A percentile compares a stretch with the other conserved stretches of the same genome.
These are phyloP conservation scores for Coemansia sp. DNA, from an alignment of 192 early-diverging fungal genomes.

Conservation along the genomic window DNA sequence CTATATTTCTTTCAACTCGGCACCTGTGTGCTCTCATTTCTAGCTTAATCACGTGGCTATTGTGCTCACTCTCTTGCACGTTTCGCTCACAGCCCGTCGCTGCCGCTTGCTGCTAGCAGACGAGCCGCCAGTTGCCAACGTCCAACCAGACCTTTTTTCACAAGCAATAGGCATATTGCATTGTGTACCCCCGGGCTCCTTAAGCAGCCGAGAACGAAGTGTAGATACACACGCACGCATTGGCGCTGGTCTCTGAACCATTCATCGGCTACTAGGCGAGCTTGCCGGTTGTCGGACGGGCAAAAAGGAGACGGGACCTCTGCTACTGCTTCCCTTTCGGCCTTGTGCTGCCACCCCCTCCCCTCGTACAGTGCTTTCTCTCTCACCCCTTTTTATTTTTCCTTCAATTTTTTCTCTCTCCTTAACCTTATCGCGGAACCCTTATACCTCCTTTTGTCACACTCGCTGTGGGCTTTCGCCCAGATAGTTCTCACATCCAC, in stretches of 20 bases:
- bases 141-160: not conserved
- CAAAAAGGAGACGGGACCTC: not conserved
- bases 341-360: not conserved
- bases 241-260: not conserved
- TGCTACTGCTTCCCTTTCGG: not conserved
- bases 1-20: not conserved
- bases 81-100: not conserved
- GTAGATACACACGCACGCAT: not conserved
- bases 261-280: not conserved
- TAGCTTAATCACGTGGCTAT: not conserved
- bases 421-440: constrained; percentile 12
- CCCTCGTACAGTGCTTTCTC: constrained; percentile 2
- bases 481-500: not conserved
- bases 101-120: not conserved
- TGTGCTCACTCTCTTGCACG: not conserved
- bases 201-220: not conserved
- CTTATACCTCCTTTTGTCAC: not conserved
- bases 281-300: not conserved
- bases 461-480: not conserved
- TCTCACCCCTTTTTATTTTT: constrained; percentile 3
- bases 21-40: not conserved
- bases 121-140: not conserved
- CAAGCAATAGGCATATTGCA: not conserved
- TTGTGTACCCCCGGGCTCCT: not conserved
- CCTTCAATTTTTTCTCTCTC: constrained; percentile 12